Percentiles rank a stretch among this genome's conserved stretches.
Conservation (phyloP, 139 green algal species). For the Chlorella sp. region DNA sequence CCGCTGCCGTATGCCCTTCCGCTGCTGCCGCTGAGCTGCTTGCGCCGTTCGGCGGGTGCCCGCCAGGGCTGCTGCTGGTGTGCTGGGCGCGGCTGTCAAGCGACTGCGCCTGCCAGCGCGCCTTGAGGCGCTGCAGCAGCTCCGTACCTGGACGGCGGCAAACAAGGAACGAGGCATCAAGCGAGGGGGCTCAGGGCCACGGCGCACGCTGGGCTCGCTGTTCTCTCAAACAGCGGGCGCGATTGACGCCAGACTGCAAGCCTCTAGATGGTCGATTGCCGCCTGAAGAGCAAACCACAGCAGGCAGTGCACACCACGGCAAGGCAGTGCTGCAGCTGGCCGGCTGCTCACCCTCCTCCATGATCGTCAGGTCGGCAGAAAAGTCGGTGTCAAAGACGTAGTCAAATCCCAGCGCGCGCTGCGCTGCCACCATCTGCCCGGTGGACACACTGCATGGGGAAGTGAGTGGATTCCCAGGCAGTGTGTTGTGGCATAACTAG, state of each 20-base stretch:
- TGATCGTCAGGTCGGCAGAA: conserved; percentile 77
- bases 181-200: not conserved
- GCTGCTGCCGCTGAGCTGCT: not conserved
- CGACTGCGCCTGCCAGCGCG: not conserved
- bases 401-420: conserved; percentile 62
- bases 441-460: conserved; percentile 16
- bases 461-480: too few relatives aligned
- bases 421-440: conserved; percentile 63
- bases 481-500: too few relatives aligned
- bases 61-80: not conserved
- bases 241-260: too few relatives aligned
- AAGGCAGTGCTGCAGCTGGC: too few relatives aligned
- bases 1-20: not conserved
- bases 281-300: too few relatives aligned
- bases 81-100: not conserved
- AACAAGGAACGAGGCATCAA: not conserved
- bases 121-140: conserved; percentile 58
- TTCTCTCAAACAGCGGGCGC: too few relatives aligned
- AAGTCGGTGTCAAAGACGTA: conserved; percentile 65
- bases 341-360: conserved; percentile 61
- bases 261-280: too few relatives aligned
- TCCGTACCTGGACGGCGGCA: conserved; percentile 38
- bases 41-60: not conserved
- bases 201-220: too few relatives aligned
- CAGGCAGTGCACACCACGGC: too few relatives aligned